Conservation (phyloP, 1,284 basidiomycete species). For the Cryptococcus maquisensis region DNA sequence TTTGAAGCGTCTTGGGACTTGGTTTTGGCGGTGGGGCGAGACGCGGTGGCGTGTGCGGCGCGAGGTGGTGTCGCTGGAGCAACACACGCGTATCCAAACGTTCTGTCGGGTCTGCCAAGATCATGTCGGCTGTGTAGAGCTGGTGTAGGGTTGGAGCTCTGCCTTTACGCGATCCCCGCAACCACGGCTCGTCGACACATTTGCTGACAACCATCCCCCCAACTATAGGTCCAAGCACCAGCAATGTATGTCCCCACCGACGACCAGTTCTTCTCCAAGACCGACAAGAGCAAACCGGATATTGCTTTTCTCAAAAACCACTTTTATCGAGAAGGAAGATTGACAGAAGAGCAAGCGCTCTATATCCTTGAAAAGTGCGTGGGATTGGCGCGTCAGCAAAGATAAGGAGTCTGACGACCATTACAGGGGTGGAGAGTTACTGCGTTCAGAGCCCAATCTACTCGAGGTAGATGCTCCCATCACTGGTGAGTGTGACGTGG, state of each 20-base stretch:
- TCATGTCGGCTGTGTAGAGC: background rate
- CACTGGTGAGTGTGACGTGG: slow-evolving; percentile 61
- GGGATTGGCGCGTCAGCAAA: slow-evolving; percentile 3
- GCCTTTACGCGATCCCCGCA: background rate
- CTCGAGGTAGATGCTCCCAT: slow-evolving; percentile 90
- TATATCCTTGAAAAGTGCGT: slow-evolving; percentile 71
- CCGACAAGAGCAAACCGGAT: slow-evolving; percentile 83
- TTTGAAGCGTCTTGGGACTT: background rate
- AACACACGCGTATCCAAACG: no score
- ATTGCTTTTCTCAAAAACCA: slow-evolving; percentile 98
- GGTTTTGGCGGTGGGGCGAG: background rate
- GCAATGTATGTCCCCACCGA: slow-evolving; percentile 88
- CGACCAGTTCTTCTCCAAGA: slow-evolving; percentile 85
- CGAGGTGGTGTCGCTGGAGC: no score
- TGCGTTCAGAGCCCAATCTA: slow-evolving; percentile 80
- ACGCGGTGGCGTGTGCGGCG: background rate
- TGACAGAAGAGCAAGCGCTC: slow-evolving; percentile 85
- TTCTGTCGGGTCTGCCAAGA: background rate
- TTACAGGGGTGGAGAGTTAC: slow-evolving; percentile 61
- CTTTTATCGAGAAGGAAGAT: slow-evolving; percentile 90
- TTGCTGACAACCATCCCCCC: background rate
- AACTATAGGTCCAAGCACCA: slow-evolving; percentile 78
- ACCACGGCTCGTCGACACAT: background rate
- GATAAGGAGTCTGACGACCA: background rate
- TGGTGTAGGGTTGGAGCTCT: background rate